Evolutionary conservation across 768 basidiomycete species (phyloP).

Genomic region (Leccinum boreale): DNA sequence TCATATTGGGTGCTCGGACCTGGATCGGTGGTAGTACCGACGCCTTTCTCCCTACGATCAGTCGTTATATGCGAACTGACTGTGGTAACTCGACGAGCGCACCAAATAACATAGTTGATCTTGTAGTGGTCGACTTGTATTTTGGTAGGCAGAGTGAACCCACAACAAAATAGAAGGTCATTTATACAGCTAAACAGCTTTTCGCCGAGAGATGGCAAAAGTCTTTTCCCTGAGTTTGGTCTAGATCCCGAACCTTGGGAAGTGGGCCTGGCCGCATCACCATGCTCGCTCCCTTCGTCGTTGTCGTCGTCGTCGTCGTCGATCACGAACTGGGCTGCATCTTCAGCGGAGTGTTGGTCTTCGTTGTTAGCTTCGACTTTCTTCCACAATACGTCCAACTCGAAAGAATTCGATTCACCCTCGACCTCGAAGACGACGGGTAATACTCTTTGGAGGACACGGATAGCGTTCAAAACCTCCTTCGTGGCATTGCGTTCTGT

Average conservation of each 20-base stretch:
- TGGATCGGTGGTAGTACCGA: slow-evolving; percentile 81
- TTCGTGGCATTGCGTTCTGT: slow-evolving; percentile 69
- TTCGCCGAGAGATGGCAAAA: slow-evolving; percentile 78
- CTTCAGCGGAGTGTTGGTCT: slow-evolving; percentile 21
- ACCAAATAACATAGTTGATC: slow-evolving; percentile 89
- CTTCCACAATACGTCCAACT: slow-evolving; percentile 82
- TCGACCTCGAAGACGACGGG: slow-evolving; percentile 87
- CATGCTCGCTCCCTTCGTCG: slow-evolving; percentile 40
- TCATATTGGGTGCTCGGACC: slow-evolving; percentile 65
- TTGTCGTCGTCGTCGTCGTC: slow-evolving; percentile 63
- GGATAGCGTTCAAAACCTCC: slow-evolving; percentile 89
- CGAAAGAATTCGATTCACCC: slow-evolving; percentile 68
- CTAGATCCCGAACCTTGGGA: slow-evolving; percentile 16
- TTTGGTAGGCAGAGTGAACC: slow-evolving; percentile 82
- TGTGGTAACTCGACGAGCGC: slow-evolving; percentile 26
- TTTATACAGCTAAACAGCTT: slow-evolving; percentile 74
- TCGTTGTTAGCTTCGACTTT: slow-evolving; percentile 48
- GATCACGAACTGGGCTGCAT: slow-evolving; percentile 76
- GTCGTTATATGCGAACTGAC: slow-evolving; percentile 5
- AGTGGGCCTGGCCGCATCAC: slow-evolving; percentile 28
- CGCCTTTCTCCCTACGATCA: slow-evolving; percentile 80
- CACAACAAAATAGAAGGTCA: slow-evolving; percentile 90
- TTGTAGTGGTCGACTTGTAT: slow-evolving; percentile 78
- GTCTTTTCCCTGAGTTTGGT: slow-evolving; percentile 39
- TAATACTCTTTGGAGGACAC: slow-evolving; percentile 83